phyloP scores from a whole-genome alignment of 768 basidiomycete species.

The Mycena indigotica region DNA sequence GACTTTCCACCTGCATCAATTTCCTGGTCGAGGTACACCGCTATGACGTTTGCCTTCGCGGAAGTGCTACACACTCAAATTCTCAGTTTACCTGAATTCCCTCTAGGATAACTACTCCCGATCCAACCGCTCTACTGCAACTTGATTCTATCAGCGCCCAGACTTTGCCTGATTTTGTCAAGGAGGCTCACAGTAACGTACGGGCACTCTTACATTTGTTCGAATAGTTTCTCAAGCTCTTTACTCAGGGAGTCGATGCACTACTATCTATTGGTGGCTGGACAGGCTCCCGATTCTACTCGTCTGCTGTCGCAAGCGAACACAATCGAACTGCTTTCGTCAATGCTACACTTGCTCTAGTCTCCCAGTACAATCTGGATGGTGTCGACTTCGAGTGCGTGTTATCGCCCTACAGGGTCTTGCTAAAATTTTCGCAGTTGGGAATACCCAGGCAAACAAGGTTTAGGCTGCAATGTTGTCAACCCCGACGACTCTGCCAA shows the following conservation, averaged over 20 bases:
- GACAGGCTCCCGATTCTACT: slow-evolving; percentile 66
- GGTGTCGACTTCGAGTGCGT: slow-evolving; percentile 74
- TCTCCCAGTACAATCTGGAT: slow-evolving; percentile 50
- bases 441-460: slow-evolving; percentile 79
- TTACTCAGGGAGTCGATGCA: slow-evolving; percentile 57
- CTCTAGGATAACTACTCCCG: slow-evolving; percentile 42
- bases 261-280: slow-evolving; percentile 68
- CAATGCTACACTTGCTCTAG: slow-evolving; percentile 52
- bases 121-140: slow-evolving; percentile 35
- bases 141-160: slow-evolving; percentile 45
- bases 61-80: slow-evolving; percentile 26
- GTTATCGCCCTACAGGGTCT: slow-evolving; percentile 2
- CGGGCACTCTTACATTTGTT: too few relatives aligned
- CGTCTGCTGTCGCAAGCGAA: slow-evolving; percentile 54
- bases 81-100: not conserved
- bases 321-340: slow-evolving; percentile 61
- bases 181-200: slow-evolving; percentile 44
- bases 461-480: slow-evolving; percentile 70
- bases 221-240: too few relatives aligned
- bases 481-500: slow-evolving; percentile 72
- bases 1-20: slow-evolving; percentile 46
- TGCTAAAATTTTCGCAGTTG: slow-evolving; percentile 49
- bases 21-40: slow-evolving; percentile 55
- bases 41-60: slow-evolving; percentile 65
- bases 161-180: slow-evolving; percentile 59